A percentile compares a stretch with the other conserved stretches of the same genome.
These are phyloP conservation scores for Acidiella bohemica DNA, from an alignment of 495 filamentous ascomycete genomes.

Conservation along the genomic window DNA sequence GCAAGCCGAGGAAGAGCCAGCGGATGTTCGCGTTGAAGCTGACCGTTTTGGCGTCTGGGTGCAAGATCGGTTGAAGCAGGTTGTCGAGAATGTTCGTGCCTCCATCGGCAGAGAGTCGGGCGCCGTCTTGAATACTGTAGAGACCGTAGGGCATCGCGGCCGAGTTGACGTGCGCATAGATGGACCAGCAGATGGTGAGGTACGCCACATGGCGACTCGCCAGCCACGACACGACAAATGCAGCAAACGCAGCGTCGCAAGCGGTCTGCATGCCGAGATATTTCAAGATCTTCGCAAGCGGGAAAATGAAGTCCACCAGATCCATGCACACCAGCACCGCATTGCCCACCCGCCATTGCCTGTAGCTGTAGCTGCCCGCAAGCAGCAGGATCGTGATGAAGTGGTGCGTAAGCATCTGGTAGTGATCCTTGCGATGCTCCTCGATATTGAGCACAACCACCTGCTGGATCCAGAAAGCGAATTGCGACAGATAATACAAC, in stretches of 20 bases:
- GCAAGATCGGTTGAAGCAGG: conserved; percentile 54
- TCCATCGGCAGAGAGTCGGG: conserved; percentile 42
- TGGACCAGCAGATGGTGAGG: conserved; percentile 60
- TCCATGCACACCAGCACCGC: conserved; percentile 89
- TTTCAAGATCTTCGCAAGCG: conserved; percentile 85
- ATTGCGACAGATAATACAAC: conserved; percentile 82
- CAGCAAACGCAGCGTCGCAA: conserved; percentile 73
- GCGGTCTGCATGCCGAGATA: conserved; percentile 61
- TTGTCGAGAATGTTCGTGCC: conserved; percentile 44
- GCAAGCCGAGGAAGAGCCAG: conserved; percentile 58
- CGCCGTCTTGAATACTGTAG: conserved; percentile 40
- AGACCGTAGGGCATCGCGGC: conserved; percentile 51
- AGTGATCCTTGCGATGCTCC: conserved; percentile 82
- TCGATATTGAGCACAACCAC: conserved; percentile 91
- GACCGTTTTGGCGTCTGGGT: conserved; percentile 48
- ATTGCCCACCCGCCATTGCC: conserved; percentile 74
- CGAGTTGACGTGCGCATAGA: conserved; percentile 54
- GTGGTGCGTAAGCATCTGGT: conserved; percentile 92
- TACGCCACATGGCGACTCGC: conserved; percentile 72
- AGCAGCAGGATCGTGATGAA: conserved; percentile 75
- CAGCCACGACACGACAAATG: conserved; percentile 82
- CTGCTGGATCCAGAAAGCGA: conserved; percentile 89
- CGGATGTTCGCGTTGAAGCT: conserved; percentile 64
- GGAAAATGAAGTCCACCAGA: conserved; percentile 73
- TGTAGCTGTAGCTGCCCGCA: conserved; percentile 65